A percentile compares a stretch with the other conserved stretches of the same genome.
phyloP scores from a whole-genome alignment of 352 stramenopile genomes.

The Globisporangium cylindrosporum region DNA sequence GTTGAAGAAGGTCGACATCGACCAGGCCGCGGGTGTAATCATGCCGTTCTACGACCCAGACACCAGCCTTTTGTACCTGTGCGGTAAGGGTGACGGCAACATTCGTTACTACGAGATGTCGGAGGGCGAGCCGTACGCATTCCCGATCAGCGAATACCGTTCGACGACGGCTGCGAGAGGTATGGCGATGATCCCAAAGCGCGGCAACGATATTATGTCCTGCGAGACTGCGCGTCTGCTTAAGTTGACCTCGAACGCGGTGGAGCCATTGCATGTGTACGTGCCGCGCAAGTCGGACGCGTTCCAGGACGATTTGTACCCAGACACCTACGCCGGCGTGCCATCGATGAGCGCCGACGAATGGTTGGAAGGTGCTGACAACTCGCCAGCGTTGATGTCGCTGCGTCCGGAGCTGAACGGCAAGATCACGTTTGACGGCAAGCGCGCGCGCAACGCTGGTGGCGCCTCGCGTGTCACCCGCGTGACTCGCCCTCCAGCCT shows the following conservation, averaged over 20 bases:
- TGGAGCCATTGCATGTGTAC: conserved; percentile 96
- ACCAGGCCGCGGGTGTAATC: conserved; percentile 97
- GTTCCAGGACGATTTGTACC: conserved; percentile 99
- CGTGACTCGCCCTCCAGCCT: conserved; percentile 32
- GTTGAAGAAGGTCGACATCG: conserved; percentile 94
- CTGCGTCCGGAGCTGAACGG: conserved; percentile 89
- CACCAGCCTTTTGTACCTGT: conserved; percentile 98
- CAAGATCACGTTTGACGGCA: conserved; percentile 85
- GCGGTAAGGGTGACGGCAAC: conserved; percentile 97
- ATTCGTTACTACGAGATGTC: conserved; percentile 99
- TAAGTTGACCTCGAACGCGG: conserved; percentile 95
- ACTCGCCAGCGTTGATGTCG: conserved; percentile 90
- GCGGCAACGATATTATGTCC: conserved; percentile 96
- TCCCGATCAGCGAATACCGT: conserved; percentile 94
- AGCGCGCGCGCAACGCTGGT: conserved; percentile 49
- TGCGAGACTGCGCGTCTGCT: conserved; percentile 96
- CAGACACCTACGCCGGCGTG: conserved; percentile 92
- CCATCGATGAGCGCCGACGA: conserved; percentile 95
- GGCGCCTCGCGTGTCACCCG: conserved; percentile 36
- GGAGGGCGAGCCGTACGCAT: conserved; percentile 92
- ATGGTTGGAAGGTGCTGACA: conserved; percentile 94
- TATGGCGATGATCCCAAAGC: conserved; percentile 99
- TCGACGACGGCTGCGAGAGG: conserved; percentile 95
- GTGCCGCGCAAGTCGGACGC: conserved; percentile 98
- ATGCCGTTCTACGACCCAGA: conserved; percentile 99